phyloP scores from a whole-genome alignment of 2,329 filamentous ascomycete species.

The Blastomyces percursus region DNA sequence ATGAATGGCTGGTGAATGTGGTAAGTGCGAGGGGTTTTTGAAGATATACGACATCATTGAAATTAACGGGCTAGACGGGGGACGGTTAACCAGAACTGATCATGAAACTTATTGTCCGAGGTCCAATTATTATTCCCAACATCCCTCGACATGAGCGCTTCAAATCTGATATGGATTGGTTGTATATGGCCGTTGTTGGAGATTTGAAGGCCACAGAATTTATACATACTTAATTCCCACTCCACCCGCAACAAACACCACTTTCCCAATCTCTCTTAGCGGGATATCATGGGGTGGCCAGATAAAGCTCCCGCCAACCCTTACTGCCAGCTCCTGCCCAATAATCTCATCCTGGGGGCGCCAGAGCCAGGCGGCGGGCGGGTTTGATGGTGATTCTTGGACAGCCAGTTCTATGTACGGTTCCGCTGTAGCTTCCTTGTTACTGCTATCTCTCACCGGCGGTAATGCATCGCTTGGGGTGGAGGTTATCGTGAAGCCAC shows the following conservation, averaged over 20 bases:
- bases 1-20: conserved; percentile 37
- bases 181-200: neutral
- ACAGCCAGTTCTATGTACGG: conserved; percentile 67
- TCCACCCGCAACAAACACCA: conserved; percentile 69
- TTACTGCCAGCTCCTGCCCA: conserved; percentile 49
- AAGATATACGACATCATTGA: conserved; percentile 58
- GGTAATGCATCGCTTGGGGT: conserved; percentile 46
- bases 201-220: neutral
- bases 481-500: conserved; percentile 82
- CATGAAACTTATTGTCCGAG: neutral
- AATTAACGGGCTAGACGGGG: conserved; percentile 48
- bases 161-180: neutral
- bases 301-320: conserved; percentile 70
- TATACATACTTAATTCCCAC: conserved; percentile 62
- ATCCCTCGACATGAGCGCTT: neutral
- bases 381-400: conserved; percentile 59
- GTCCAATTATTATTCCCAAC: neutral
- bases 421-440: conserved; percentile 15
- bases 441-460: neutral
- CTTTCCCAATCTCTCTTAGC: conserved; percentile 39
- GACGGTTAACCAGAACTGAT: conserved; percentile 6
- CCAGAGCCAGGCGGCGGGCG: conserved; percentile 69
- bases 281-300: conserved; percentile 54
- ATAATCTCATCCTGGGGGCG: conserved; percentile 45
- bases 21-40: conserved; percentile 25